These are phyloP conservation scores for Blastobotrys elegans DNA, from an alignment of 1,139 yeast species.

Conservation along the genomic window DNA sequence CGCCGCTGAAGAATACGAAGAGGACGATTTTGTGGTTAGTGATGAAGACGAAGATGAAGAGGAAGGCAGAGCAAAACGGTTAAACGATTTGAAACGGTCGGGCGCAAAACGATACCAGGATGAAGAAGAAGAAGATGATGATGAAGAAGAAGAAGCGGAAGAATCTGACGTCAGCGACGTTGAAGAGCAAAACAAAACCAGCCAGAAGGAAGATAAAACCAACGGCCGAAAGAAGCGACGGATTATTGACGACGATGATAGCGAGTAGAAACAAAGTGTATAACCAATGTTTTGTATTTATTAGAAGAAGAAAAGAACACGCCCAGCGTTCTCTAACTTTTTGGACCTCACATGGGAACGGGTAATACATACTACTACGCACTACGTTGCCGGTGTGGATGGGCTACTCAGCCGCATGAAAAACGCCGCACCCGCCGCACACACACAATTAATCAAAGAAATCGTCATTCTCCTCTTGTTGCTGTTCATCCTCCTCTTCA, in stretches of 20 bases:
- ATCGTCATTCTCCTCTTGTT: constrained; percentile 11
- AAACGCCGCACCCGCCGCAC: no score
- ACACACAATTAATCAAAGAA: constrained; percentile 15
- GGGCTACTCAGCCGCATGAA: no score
- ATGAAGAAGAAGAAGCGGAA: constrained; percentile 28
- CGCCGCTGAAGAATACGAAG: constrained; percentile 21
- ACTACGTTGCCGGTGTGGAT: no score
- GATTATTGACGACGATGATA: constrained; percentile 49
- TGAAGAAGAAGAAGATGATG: constrained; percentile 35
- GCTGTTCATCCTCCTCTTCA: constrained; percentile 6
- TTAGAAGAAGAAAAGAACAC: no score
- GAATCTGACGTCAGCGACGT: constrained; percentile 20
- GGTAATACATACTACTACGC: no score
- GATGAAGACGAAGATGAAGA: constrained; percentile 35
- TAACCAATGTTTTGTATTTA: no score
- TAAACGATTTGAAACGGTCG: constrained; percentile 53
- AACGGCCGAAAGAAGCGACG: constrained; percentile 30
- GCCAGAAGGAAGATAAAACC: constrained; percentile 18
- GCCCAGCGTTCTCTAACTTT: no score
- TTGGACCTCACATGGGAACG: no score
- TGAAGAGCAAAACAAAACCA: constrained; percentile 27
- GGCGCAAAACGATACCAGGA: constrained; percentile 41
- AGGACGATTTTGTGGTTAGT: constrained; percentile 5
- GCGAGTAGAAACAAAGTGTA: constrained; percentile 1
- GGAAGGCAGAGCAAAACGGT: constrained; percentile 52